Conservation (phyloP, 345 rosid species). For the Acer yangbiense region DNA sequence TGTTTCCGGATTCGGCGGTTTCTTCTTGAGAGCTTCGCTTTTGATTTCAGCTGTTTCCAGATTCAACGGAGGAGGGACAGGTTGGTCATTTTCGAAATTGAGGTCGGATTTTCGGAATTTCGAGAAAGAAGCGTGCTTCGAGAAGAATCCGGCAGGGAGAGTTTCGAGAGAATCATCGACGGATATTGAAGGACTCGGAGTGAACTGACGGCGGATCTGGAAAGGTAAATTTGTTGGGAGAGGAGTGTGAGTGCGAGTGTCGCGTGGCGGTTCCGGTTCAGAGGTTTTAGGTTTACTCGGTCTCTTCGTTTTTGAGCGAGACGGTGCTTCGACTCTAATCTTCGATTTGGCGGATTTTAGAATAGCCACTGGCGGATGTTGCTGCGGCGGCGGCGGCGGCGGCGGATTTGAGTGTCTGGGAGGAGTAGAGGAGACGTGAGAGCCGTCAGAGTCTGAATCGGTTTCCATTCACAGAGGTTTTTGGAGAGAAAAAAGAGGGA, state of each 20-base stretch:
- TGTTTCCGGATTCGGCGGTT: slow-evolving; percentile 12
- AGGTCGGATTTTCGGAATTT: slow-evolving; percentile 51
- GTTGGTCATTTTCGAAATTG: slow-evolving; percentile 40
- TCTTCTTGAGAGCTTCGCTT: slow-evolving; percentile 28
- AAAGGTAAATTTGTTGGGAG: slow-evolving; percentile 50
- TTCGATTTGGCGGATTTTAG: slow-evolving; percentile 25
- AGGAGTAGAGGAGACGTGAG: slow-evolving; percentile 89
- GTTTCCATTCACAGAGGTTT: slow-evolving; percentile 46
- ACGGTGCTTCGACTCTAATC: slow-evolving; percentile 29
- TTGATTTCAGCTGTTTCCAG: slow-evolving; percentile 8
- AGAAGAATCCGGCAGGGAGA: slow-evolving; percentile 60
- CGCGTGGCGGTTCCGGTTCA: slow-evolving; percentile 14
- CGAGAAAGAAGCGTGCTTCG: slow-evolving; percentile 61
- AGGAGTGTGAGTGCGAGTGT: slow-evolving; percentile 25
- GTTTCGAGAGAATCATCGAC: slow-evolving; percentile 38
- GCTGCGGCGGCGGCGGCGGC: slow-evolving; percentile 16
- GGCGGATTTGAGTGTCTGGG: slow-evolving; percentile 49
- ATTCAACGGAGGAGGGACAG: slow-evolving; percentile 9
- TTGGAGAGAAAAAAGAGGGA: neutral
- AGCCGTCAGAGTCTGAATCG: slow-evolving; percentile 86
- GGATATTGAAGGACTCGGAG: slow-evolving; percentile 18
- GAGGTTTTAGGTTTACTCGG: slow-evolving; percentile 25
- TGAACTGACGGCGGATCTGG: slow-evolving; percentile 57
- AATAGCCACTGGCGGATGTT: slow-evolving; percentile 21
- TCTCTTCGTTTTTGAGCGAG: slow-evolving; percentile 32